phyloP scores from a whole-genome alignment of 768 basidiomycete species.

The Scleroderma bovista region DNA sequence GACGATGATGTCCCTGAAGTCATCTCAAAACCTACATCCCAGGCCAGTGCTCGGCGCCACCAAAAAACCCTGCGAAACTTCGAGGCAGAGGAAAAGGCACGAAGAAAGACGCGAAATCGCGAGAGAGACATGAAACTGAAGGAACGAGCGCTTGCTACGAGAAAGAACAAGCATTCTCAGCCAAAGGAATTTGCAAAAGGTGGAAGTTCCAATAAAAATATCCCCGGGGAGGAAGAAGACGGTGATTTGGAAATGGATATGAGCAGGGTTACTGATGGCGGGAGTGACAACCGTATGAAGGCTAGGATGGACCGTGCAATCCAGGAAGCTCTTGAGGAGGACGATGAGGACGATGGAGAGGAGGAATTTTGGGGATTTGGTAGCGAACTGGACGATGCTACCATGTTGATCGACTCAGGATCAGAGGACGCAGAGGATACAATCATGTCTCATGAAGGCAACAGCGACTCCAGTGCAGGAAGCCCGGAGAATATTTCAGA shows the following conservation, averaged over 20 bases:
- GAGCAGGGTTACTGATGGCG: slow-evolving; percentile 14
- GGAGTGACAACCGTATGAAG: slow-evolving; percentile 10
- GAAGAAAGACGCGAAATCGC: slow-evolving; percentile 40
- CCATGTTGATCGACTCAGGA: slow-evolving; percentile 10
- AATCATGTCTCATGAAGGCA: slow-evolving; percentile 8
- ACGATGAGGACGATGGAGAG: slow-evolving; percentile 17
- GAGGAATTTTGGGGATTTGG: slow-evolving; percentile 8
- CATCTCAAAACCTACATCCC: slow-evolving; percentile 43
- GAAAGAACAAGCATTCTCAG: slow-evolving; percentile 12
- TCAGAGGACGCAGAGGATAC: slow-evolving; percentile 9
- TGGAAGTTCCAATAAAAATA: slow-evolving; percentile 4
- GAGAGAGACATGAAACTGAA: slow-evolving; percentile 46
- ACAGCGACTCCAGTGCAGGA: not conserved
- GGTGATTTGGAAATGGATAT: slow-evolving; percentile 22
- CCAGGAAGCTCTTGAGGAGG: slow-evolving; percentile 23
- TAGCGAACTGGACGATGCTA: slow-evolving; percentile 9
- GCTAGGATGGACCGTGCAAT: slow-evolving; percentile 25
- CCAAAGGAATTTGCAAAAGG: slow-evolving; percentile 1
- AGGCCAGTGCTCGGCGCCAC: slow-evolving; percentile 33
- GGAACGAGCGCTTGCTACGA: slow-evolving; percentile 34
- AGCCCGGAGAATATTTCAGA: slow-evolving; percentile 13
- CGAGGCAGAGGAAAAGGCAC: slow-evolving; percentile 34
- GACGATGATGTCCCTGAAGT: slow-evolving; percentile 48
- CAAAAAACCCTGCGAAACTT: slow-evolving; percentile 34
- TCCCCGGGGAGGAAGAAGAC: slow-evolving; percentile 20